phyloP scores from a whole-genome alignment of 2,329 filamentous ascomycete genomes.

The Diplodia sapinea region DNA sequence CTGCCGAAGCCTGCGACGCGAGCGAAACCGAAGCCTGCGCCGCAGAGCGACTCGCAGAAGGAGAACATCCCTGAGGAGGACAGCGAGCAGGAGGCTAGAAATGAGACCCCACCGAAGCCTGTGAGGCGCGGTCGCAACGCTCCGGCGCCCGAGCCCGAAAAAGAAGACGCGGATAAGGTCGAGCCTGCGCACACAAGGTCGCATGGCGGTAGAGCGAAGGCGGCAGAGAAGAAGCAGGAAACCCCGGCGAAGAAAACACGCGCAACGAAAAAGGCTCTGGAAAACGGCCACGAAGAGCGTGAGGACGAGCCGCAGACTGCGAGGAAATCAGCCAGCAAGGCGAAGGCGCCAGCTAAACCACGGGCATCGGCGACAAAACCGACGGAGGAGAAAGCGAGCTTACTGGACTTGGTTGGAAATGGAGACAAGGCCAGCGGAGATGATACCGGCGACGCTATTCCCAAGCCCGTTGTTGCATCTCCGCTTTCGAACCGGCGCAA shows the following conservation, averaged over 20 bases:
- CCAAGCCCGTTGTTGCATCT: constrained; percentile 24
- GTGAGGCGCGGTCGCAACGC: not conserved
- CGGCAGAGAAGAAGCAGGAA: constrained; percentile 2
- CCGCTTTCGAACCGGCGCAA: constrained; percentile 46
- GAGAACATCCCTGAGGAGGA: constrained; percentile 17
- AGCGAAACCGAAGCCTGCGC: constrained; percentile 16
- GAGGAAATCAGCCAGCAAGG: constrained; percentile 28
- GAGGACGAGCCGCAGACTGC: constrained; percentile 18
- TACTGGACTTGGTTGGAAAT: constrained; percentile 41
- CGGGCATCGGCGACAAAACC: constrained; percentile 33
- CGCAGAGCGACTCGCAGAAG: constrained; percentile 31
- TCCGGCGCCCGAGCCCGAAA: not conserved
- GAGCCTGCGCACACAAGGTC: constrained; percentile 1
- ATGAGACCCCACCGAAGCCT: not conserved
- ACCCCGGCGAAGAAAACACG: constrained; percentile 1
- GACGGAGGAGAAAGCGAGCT: constrained; percentile 37
- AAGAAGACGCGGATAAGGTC: constrained; percentile 28
- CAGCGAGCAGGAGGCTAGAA: not conserved
- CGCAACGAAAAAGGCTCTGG: not conserved
- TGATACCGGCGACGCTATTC: constrained; percentile 18
- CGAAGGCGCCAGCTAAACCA: constrained; percentile 35
- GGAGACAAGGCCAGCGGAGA: constrained; percentile 35
- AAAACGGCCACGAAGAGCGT: not conserved
- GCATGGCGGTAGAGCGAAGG: not conserved
- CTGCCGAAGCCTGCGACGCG: constrained; percentile 3